phyloP scores from a whole-genome alignment of 176 grass and related monocot species.

The Avena eriantha region DNA sequence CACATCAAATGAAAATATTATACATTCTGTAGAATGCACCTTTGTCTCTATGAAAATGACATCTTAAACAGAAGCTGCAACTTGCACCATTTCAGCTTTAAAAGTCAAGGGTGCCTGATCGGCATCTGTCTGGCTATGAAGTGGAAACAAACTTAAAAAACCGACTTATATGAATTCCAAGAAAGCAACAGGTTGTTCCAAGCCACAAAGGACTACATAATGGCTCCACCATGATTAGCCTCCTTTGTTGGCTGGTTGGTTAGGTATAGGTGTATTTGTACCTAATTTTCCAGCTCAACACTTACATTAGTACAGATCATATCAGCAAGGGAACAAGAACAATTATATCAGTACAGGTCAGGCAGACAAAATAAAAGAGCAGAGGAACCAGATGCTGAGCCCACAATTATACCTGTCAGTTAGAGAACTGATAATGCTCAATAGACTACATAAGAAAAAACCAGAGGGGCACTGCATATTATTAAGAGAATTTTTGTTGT shows the following conservation, averaged over 20 bases:
- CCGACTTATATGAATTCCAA: slow-evolving; percentile 41
- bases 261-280: slow-evolving; percentile 50
- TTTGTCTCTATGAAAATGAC: slow-evolving; percentile 28
- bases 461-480: slow-evolving; percentile 1
- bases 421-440: slow-evolving; percentile 31
- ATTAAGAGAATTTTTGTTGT: background rate
- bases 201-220: slow-evolving; percentile 37
- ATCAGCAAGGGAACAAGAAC: slow-evolving; percentile 51
- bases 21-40: slow-evolving; percentile 27
- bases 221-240: slow-evolving; percentile 41
- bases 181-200: slow-evolving; percentile 63
- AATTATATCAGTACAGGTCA: slow-evolving; percentile 56
- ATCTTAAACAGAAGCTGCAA: slow-evolving; percentile 23
- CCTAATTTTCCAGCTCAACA: slow-evolving; percentile 63
- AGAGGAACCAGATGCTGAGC: slow-evolving; percentile 49
- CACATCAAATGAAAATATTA: slow-evolving; percentile 3
- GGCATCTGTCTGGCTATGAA: slow-evolving; percentile 54
- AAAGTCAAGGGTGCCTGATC: slow-evolving; percentile 55
- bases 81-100: slow-evolving; percentile 45
- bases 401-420: slow-evolving; percentile 35
- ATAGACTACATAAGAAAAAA: slow-evolving; percentile 26
- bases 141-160: slow-evolving; percentile 41
- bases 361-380: slow-evolving; percentile 39
- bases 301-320: slow-evolving; percentile 48
- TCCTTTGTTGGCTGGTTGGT: slow-evolving; percentile 41